phyloP scores from a whole-genome alignment of 495 filamentous ascomycete genomes.

The Letharia columbiana region DNA sequence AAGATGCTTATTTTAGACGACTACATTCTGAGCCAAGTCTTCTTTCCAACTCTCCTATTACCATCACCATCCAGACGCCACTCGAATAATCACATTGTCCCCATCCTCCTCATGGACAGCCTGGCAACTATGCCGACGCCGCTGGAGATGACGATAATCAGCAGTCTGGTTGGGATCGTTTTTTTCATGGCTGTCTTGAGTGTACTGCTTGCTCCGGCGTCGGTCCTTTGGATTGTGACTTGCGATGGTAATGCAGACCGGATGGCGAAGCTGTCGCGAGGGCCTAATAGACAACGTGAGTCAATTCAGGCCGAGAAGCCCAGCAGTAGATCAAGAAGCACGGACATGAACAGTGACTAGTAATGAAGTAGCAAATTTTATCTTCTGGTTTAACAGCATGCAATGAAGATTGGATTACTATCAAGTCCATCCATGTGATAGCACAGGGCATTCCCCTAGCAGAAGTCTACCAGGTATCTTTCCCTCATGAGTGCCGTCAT shows the following conservation, averaged over 20 bases:
- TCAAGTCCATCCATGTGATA: conserved; percentile 53
- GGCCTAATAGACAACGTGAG: too few species aligned
- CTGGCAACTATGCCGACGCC: not conserved
- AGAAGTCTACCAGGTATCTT: conserved; percentile 68
- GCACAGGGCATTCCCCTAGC: conserved; percentile 94
- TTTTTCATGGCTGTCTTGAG: not conserved
- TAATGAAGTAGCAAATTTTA: not conserved
- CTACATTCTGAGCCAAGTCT: not conserved
- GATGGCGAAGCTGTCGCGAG: not conserved
- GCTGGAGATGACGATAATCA: not conserved
- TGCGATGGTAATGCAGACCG: not conserved
- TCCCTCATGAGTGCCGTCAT: conserved; percentile 89
- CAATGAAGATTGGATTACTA: conserved; percentile 37
- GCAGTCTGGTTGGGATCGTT: not conserved
- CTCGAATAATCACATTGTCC: not conserved
- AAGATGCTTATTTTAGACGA: not conserved
- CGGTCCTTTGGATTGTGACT: not conserved
- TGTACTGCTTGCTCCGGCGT: not conserved
- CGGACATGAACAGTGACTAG: not conserved
- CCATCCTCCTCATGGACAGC: not conserved
- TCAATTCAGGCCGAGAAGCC: not conserved
- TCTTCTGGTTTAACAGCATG: not conserved
- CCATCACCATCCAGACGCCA: not conserved
- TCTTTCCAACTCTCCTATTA: not conserved
- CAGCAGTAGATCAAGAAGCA: not conserved